Percentiles rank a stretch among this genome's conserved stretches.
Evolutionary conservation across 306 rosid genomes (phyloP).

Genomic region (Dryas alaskensis): DNA sequence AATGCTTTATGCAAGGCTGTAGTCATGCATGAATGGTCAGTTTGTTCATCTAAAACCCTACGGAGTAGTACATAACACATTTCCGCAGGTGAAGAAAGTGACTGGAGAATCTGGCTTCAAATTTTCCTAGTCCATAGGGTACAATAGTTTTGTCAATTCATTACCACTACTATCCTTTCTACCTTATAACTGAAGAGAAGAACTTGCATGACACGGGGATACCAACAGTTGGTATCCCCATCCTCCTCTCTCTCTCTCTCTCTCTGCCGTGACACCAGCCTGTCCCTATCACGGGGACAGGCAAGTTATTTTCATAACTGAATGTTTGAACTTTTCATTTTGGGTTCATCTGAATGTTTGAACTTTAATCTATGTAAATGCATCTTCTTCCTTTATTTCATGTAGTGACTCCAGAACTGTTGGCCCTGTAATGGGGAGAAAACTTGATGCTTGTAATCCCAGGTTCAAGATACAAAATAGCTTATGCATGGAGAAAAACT

Average conservation of each 20-base stretch:
- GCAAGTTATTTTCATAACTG: neutral
- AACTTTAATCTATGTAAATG: neutral
- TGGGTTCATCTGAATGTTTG: neutral
- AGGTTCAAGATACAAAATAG: neutral
- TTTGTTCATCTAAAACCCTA: neutral
- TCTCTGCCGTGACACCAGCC: too few species aligned
- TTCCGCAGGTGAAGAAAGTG: neutral
- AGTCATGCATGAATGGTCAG: neutral
- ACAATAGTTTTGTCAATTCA: neutral
- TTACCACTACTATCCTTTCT: neutral
- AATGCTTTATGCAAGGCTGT: neutral
- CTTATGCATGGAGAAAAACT: neutral
- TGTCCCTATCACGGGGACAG: too few species aligned
- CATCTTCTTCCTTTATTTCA: neutral
- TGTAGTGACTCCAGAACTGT: neutral
- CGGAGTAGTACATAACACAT: neutral
- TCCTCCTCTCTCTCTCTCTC: too few species aligned
- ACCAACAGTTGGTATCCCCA: too few species aligned
- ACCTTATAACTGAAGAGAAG: neutral
- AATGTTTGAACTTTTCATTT: neutral
- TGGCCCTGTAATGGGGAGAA: neutral
- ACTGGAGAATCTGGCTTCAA: neutral
- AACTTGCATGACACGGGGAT: too few species aligned
- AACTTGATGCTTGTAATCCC: constrained; percentile 1
- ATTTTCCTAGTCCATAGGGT: neutral